Evolutionary conservation across 164 flowering plant species (phyloP).

Genomic region (Magnolia changhungtana): DNA sequence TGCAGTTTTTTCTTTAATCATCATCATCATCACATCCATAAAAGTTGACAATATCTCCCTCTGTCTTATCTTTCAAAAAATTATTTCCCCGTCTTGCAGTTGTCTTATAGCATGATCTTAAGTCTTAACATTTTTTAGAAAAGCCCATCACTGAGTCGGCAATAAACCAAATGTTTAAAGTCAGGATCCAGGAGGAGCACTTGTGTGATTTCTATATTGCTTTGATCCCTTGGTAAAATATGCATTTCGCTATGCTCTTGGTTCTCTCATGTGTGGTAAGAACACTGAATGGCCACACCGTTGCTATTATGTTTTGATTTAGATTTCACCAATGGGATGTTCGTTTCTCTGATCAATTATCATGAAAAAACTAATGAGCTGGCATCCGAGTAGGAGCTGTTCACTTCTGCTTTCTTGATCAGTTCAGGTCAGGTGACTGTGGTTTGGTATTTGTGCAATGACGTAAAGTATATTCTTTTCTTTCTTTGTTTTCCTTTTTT

Average conservation of each 20-base stretch:
- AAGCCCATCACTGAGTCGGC: background rate
- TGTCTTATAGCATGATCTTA: too few species aligned
- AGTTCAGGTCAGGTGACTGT: background rate
- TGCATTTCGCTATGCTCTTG: background rate
- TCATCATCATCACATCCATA: background rate
- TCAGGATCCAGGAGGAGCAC: background rate
- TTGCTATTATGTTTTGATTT: too few species aligned
- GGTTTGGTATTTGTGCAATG: background rate
- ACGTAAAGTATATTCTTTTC: background rate
- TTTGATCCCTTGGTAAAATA: too few species aligned
- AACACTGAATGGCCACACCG: too few species aligned
- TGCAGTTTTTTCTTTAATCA: background rate
- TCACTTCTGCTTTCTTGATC: background rate
- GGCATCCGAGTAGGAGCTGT: background rate
- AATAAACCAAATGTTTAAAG: background rate
- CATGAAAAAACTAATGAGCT: too few species aligned
- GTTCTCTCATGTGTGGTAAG: background rate
- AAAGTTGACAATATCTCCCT: background rate
- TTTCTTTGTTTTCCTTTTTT: background rate
- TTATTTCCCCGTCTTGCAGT: too few species aligned
- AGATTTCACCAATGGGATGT: too few species aligned
- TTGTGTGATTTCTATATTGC: background rate
- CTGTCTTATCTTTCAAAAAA: background rate
- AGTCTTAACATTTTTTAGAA: too few species aligned
- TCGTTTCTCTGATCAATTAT: too few species aligned